Conservation (phyloP, 1,284 basidiomycete species). For the Irpex sp. region DNA sequence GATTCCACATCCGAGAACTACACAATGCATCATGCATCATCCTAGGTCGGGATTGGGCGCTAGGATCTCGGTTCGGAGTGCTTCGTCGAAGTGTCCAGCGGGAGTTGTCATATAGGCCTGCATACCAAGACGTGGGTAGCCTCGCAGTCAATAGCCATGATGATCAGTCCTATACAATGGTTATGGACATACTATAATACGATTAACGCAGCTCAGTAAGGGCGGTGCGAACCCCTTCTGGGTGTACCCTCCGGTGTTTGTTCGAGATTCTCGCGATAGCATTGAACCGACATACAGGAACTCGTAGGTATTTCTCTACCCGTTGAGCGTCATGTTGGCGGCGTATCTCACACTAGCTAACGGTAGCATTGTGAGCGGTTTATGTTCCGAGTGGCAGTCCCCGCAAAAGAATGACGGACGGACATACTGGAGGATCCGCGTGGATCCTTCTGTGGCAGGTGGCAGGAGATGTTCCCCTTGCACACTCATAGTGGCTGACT, state of each 20-base stretch:
- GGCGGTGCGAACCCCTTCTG: neutral
- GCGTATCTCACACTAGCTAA: neutral
- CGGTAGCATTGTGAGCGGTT: neutral
- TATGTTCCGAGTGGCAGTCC: neutral
- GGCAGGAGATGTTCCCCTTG: neutral
- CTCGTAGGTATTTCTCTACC: neutral
- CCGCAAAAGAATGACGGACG: neutral
- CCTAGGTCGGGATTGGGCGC: neutral
- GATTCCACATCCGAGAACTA: neutral
- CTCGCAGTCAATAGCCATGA: neutral
- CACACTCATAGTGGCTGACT: neutral
- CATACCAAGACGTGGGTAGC: neutral
- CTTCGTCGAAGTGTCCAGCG: neutral
- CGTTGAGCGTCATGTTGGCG: neutral
- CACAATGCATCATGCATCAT: neutral
- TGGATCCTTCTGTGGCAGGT: neutral
- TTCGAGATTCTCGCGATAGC: slow-evolving; percentile 14
- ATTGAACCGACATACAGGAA: slow-evolving; percentile 1
- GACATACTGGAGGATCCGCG: slow-evolving; percentile 1
- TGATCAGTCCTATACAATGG: slow-evolving; percentile 1
- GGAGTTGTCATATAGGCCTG: neutral
- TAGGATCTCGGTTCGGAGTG: neutral
- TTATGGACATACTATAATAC: neutral
- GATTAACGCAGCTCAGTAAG: neutral
- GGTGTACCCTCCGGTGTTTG: slow-evolving; percentile 11